Evolutionary conservation across 306 rosid species (phyloP), one percentile per base, ranked within the genome.

Genomic region (Vicia villosa): DNA sequence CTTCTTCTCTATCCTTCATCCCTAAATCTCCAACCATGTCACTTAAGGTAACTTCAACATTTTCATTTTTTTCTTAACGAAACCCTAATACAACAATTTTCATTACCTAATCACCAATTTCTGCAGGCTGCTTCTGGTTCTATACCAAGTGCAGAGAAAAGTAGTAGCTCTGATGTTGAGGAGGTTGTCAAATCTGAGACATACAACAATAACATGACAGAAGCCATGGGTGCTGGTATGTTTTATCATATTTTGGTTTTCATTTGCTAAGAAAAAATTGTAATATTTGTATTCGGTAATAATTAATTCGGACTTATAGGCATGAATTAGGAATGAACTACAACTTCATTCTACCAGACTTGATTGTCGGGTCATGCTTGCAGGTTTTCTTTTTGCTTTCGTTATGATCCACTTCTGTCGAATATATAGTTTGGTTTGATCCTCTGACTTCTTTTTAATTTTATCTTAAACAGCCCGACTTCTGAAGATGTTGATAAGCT

Each of bases 221-320:
- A 84, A 80, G 97, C 97, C 67, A 91, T 91, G 97, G 99, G 97
- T 75, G 96, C 95, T 72, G 99, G 99, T 94, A 87, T 77, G 89
- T 81, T 42, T n/a, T n/a, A n/a, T n/a, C n/a, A n/a, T n/a, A n/a
- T 40, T 61, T 12, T 70, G 36, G 21, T 70, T 69, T 32, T 69
- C 47, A 16, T 42, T 40, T 10, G 26, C 66, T 52, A 50, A 60
- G 22, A 71, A n/a, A n/a, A n/a, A n/a, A n/a, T n/a, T n/a, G n/a
- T n/a, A n/a, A n/a, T n/a, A n/a, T n/a, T n/a, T n/a, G n/a, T n/a
- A n/a, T n/a, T n/a, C n/a, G n/a, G n/a, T n/a, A n/a, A n/a, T n/a
- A n/a, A n/a, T n/a, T n/a, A 94, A 97, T 79, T 74, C 77, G 91
- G 91, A 87, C 97, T 65, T 94, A 94, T 79, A 91, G 91, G 81